Percentiles rank a stretch among this genome's conserved stretches.
Conservation (phyloP, 768 basidiomycete species). For the Hortiboletus campestris region DNA sequence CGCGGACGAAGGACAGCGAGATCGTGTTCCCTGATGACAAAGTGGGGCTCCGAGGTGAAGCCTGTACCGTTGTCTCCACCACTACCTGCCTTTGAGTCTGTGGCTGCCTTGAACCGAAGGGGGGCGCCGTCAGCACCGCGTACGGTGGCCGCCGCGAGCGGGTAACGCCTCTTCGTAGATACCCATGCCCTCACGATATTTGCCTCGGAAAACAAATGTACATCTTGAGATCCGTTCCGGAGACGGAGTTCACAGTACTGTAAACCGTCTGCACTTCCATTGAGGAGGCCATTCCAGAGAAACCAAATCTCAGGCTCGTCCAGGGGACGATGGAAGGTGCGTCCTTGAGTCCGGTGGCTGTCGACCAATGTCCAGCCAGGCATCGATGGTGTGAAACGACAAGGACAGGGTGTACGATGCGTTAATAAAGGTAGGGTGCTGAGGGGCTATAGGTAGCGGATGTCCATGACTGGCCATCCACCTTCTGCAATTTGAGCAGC, state of each 20-base stretch:
- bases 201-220: slow-evolving; percentile 24
- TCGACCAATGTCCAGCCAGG: slow-evolving; percentile 13
- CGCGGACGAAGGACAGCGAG: slow-evolving; percentile 31
- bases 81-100: not conserved
- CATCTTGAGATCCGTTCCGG: slow-evolving; percentile 27
- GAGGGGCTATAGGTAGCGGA: too few species aligned
- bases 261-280: slow-evolving; percentile 45
- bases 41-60: slow-evolving; percentile 24
- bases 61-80: not conserved
- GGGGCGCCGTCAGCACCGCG: slow-evolving; percentile 11
- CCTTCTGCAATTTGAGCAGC: too few species aligned
- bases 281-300: slow-evolving; percentile 41
- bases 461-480: too few species aligned
- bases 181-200: slow-evolving; percentile 46
- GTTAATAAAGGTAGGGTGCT: not conserved
- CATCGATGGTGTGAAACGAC: not conserved
- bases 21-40: slow-evolving; percentile 41
- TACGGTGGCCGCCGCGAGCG: slow-evolving; percentile 45
- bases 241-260: slow-evolving; percentile 28
- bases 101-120: not conserved
- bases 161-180: slow-evolving; percentile 46
- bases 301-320: slow-evolving; percentile 41
- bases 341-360: not conserved
- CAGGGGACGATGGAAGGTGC: slow-evolving; percentile 37
- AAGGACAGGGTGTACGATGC: not conserved